Conservation (phyloP, 2,329 filamentous ascomycete genomes). For the Talaromyces piceae region DNA sequence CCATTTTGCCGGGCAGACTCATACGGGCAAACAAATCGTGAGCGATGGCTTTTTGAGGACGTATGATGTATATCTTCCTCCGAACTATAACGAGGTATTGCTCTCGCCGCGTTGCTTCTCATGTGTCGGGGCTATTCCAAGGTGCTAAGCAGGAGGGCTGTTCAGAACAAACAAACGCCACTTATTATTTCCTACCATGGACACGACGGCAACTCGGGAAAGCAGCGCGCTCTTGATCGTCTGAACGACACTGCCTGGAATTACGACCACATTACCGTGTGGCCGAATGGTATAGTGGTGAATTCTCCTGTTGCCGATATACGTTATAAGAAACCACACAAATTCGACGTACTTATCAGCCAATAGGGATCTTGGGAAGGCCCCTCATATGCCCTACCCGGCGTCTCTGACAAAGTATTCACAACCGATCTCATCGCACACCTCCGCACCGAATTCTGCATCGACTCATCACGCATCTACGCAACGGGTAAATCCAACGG, state of each 20-base stretch:
- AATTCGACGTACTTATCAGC: not conserved
- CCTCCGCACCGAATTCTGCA: conserved; percentile 6
- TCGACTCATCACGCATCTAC: conserved; percentile 41
- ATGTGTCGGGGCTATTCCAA: too few species aligned
- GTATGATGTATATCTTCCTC: not conserved
- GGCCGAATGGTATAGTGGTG: not conserved
- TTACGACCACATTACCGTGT: not conserved
- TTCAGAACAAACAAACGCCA: not conserved
- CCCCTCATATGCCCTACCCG: not conserved
- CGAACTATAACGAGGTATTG: not conserved
- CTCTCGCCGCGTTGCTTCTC: too few species aligned
- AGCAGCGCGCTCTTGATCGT: not conserved
- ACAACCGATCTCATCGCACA: not conserved
- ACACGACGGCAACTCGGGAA: not conserved
- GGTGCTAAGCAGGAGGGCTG: not conserved
- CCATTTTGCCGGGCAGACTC: not conserved
- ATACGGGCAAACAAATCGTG: not conserved
- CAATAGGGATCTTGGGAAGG: not conserved
- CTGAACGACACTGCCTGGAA: not conserved
- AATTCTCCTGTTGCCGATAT: not conserved
- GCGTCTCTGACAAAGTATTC: not conserved
- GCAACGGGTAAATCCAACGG: conserved; percentile 44
- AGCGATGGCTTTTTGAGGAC: not conserved
- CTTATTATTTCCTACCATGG: not conserved
- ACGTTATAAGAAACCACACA: not conserved